Evolutionary conservation across 2,329 filamentous ascomycete species (phyloP).

Genomic region (Fusarium armeniacum): DNA sequence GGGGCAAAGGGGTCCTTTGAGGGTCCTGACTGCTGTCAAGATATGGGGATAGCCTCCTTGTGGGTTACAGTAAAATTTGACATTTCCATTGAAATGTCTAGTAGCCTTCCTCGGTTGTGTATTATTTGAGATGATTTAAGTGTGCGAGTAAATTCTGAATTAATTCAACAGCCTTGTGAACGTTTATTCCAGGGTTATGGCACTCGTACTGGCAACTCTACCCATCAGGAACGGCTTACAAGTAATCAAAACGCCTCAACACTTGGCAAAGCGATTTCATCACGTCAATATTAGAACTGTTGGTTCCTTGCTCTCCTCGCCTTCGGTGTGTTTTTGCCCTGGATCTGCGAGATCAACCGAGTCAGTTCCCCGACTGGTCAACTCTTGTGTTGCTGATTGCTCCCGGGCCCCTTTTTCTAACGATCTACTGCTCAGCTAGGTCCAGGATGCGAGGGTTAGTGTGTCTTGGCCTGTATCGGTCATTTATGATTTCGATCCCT

Average conservation of each 20-base stretch:
- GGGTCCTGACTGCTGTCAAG: background rate
- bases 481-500: background rate
- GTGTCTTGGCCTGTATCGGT: background rate
- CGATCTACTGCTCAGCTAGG: too few relatives aligned
- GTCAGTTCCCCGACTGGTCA: background rate
- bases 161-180: background rate
- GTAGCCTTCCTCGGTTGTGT: background rate
- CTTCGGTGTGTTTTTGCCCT: background rate
- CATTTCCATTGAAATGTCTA: background rate
- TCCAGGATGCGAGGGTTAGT: background rate
- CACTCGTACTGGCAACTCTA: background rate
- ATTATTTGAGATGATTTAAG: background rate
- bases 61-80: background rate
- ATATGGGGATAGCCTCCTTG: background rate
- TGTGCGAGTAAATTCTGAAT: too few relatives aligned
- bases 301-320: background rate
- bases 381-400: background rate
- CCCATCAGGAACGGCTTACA: background rate
- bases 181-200: background rate
- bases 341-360: background rate
- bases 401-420: background rate
- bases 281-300: background rate
- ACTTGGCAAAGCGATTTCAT: background rate
- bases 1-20: background rate
- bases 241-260: background rate